phyloP scores from a whole-genome alignment of 1,139 yeast species.

The Yamadazyma friedrichii region DNA sequence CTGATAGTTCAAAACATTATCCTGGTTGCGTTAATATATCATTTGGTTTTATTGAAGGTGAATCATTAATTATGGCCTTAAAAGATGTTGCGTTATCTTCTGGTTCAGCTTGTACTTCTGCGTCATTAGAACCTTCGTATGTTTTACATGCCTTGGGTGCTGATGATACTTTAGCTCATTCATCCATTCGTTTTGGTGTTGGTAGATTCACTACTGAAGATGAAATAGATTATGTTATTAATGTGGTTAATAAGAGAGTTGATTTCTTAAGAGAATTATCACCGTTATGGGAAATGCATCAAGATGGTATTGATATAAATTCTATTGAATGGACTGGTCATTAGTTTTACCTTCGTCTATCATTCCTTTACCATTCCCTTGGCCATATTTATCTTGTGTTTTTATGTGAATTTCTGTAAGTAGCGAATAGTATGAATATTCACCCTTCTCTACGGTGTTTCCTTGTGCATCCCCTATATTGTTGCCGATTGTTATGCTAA shows the following conservation, averaged over 20 bases:
- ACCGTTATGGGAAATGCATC: slow-evolving; percentile 99
- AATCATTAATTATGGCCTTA: slow-evolving; percentile 93
- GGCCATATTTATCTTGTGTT: not conserved
- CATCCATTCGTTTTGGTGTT: slow-evolving; percentile 93
- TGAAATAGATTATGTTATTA: slow-evolving; percentile 89
- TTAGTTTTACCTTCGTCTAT: slow-evolving; percentile 22
- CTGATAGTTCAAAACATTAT: slow-evolving; percentile 55
- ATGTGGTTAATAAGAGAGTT: slow-evolving; percentile 86
- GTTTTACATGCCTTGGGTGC: slow-evolving; percentile 97
- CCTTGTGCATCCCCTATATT: too few species aligned
- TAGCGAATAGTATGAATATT: not conserved
- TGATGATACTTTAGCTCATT: slow-evolving; percentile 97
- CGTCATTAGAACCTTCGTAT: slow-evolving; percentile 95
- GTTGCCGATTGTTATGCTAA: too few species aligned
- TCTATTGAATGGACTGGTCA: slow-evolving; percentile 98
- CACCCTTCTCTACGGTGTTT: too few species aligned
- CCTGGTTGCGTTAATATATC: slow-evolving; percentile 96
- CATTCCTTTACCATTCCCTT: not conserved
- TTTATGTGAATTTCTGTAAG: not conserved
- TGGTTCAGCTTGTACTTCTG: slow-evolving; percentile 99
- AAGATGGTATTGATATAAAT: slow-evolving; percentile 93
- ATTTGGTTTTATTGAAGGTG: slow-evolving; percentile 97
- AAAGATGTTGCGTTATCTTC: slow-evolving; percentile 95
- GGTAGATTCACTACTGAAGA: slow-evolving; percentile 97
- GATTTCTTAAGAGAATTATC: slow-evolving; percentile 87